A percentile compares a stretch with the other conserved stretches of the same genome.
These are phyloP conservation scores for Alternaria triticimaculans DNA, from an alignment of 2,329 filamentous ascomycete species.

Conservation along the genomic window DNA sequence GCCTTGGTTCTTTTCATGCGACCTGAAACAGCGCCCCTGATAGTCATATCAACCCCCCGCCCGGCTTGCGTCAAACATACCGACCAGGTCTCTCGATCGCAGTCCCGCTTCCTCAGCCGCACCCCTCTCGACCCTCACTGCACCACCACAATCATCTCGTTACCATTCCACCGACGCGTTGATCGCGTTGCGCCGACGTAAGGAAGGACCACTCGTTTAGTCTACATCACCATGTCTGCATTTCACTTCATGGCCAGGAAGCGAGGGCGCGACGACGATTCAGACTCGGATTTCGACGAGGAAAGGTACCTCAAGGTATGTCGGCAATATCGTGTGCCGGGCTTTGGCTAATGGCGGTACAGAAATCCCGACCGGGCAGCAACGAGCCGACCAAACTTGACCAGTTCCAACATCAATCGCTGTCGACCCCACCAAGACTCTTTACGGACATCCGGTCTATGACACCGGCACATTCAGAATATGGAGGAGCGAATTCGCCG, in stretches of 20 bases:
- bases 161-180: slow-evolving; percentile 27
- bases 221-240: slow-evolving; percentile 36
- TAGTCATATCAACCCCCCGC: slow-evolving; percentile 27
- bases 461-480: slow-evolving; percentile 41
- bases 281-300: slow-evolving; percentile 41
- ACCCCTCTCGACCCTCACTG: slow-evolving; percentile 18
- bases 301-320: slow-evolving; percentile 41
- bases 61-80: slow-evolving; percentile 39
- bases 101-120: slow-evolving; percentile 17
- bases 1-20: slow-evolving; percentile 29
- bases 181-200: slow-evolving; percentile 24
- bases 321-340: slow-evolving; percentile 1
- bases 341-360: slow-evolving; percentile 14
- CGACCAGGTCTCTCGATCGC: slow-evolving; percentile 24
- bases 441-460: slow-evolving; percentile 36
- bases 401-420: slow-evolving; percentile 24
- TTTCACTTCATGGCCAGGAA: slow-evolving; percentile 40
- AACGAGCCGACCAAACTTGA: slow-evolving; percentile 26
- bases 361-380: slow-evolving; percentile 42
- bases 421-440: slow-evolving; percentile 32
- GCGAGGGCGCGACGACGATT: slow-evolving; percentile 44
- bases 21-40: slow-evolving; percentile 48
- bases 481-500: slow-evolving; percentile 36
- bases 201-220: not conserved
- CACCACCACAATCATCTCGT: slow-evolving; percentile 11